A percentile compares a stretch with the other conserved stretches of the same genome.
These are phyloP conservation scores for Diaporthe capsici DNA, from an alignment of 2,329 filamentous ascomycete genomes.

Conservation along the genomic window DNA sequence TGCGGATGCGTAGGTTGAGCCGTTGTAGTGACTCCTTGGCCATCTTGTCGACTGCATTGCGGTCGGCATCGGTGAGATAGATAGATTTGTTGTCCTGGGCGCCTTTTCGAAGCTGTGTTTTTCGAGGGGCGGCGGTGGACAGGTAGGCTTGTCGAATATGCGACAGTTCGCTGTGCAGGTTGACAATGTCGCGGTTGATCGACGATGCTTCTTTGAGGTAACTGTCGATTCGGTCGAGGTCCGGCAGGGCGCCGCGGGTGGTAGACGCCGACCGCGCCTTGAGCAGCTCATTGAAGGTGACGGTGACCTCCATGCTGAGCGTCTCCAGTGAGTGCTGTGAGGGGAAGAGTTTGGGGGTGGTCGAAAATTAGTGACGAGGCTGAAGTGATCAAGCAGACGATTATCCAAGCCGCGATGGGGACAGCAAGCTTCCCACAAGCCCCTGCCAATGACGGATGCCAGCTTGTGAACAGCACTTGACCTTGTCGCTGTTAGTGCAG, in stretches of 20 bases:
- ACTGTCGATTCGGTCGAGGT: slow-evolving; percentile 76
- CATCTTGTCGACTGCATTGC: slow-evolving; percentile 88
- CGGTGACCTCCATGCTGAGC: slow-evolving; percentile 72
- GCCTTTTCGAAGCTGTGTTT: slow-evolving; percentile 62
- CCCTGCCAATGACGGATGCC: slow-evolving; percentile 18
- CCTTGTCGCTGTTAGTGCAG: slow-evolving; percentile 16
- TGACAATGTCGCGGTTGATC: slow-evolving; percentile 89
- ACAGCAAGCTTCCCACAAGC: slow-evolving; percentile 13
- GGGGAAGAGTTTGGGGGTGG: background rate
- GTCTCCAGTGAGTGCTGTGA: background rate
- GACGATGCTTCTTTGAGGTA: slow-evolving; percentile 95
- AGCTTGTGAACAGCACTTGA: background rate
- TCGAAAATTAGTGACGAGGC: background rate
- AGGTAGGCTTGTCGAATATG: slow-evolving; percentile 92
- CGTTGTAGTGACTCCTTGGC: slow-evolving; percentile 89
- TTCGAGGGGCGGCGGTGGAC: slow-evolving; percentile 79
- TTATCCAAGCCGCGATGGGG: background rate
- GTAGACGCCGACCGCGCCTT: slow-evolving; percentile 69
- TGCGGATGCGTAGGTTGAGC: slow-evolving; percentile 84
- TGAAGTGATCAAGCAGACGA: background rate
- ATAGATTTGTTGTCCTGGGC: slow-evolving; percentile 59
- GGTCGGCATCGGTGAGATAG: slow-evolving; percentile 83
- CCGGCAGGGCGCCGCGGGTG: slow-evolving; percentile 57
- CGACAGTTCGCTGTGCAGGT: slow-evolving; percentile 83
- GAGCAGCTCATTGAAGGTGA: slow-evolving; percentile 78